Percentiles rank a stretch among this genome's conserved stretches.
Evolutionary conservation across 2,329 filamentous ascomycete genomes (phyloP).

Genomic region (Calonectria pseudoturangicola): DNA sequence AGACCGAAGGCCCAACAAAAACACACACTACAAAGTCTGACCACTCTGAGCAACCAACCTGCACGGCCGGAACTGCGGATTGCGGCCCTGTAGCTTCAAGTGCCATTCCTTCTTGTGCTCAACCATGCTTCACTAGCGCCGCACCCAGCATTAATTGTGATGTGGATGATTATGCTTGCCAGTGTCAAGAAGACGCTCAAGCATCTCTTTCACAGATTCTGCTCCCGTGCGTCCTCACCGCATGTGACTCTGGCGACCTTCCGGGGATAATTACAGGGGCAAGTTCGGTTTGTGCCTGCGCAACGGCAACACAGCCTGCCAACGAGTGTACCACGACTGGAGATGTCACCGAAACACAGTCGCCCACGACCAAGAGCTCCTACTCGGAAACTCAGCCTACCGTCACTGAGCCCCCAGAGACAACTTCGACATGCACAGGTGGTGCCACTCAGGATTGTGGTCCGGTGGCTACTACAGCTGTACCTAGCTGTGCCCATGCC

Average conservation of each 20-base stretch:
- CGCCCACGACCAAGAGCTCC: background rate
- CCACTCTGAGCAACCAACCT: slow-evolving; percentile 28
- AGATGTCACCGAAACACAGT: slow-evolving; percentile 11
- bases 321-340: slow-evolving; percentile 3
- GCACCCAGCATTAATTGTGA: slow-evolving; percentile 55
- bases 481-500: slow-evolving; percentile 53
- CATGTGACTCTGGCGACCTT: slow-evolving; percentile 50
- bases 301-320: slow-evolving; percentile 20
- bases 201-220: slow-evolving; percentile 50
- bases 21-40: slow-evolving; percentile 2
- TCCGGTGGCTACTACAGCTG: slow-evolving; percentile 50
- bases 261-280: slow-evolving; percentile 55
- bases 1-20: slow-evolving; percentile 1
- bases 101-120: slow-evolving; percentile 54
- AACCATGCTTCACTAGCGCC: slow-evolving; percentile 54
- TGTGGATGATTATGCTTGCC: slow-evolving; percentile 54
- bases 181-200: slow-evolving; percentile 53
- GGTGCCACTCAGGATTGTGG: slow-evolving; percentile 46
- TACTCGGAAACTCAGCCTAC: slow-evolving; percentile 1
- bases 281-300: slow-evolving; percentile 49
- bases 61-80: slow-evolving; percentile 45
- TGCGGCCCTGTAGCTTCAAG: slow-evolving; percentile 53
- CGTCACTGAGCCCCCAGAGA: background rate
- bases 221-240: slow-evolving; percentile 55
- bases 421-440: background rate